Conservation (phyloP, 2,329 filamentous ascomycete species). For the Pestalotiopsis sp. region DNA sequence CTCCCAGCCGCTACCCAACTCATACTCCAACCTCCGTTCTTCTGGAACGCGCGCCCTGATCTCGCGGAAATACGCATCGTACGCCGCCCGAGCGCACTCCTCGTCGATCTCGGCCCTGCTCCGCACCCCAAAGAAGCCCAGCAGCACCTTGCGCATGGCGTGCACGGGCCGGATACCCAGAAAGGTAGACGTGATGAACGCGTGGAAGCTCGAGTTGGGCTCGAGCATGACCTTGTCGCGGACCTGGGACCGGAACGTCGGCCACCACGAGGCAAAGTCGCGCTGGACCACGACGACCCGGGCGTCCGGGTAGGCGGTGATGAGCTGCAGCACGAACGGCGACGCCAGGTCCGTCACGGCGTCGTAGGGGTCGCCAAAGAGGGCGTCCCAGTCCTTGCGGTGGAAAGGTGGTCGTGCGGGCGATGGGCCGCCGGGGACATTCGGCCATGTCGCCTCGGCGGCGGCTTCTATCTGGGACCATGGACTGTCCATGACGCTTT, state of each 20-base stretch:
- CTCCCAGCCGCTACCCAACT: neutral
- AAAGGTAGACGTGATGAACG: slow-evolving; percentile 17
- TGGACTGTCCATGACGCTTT: slow-evolving; percentile 3
- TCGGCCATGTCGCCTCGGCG: neutral
- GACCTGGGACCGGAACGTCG: slow-evolving; percentile 25
- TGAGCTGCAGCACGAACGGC: slow-evolving; percentile 21
- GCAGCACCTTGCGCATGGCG: slow-evolving; percentile 14
- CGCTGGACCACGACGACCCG: slow-evolving; percentile 26
- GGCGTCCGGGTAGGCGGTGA: slow-evolving; percentile 24
- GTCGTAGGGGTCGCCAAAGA: slow-evolving; percentile 16
- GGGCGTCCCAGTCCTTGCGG: neutral
- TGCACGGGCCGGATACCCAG: slow-evolving; percentile 22
- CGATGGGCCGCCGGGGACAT: neutral
- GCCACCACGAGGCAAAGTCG: slow-evolving; percentile 26
- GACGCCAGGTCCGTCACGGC: slow-evolving; percentile 23
- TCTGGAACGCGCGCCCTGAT: neutral
- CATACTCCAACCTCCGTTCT: neutral
- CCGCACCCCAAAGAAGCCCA: slow-evolving; percentile 13
- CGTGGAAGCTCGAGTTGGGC: neutral
- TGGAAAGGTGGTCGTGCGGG: neutral
- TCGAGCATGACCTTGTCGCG: slow-evolving; percentile 13
- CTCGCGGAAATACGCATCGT: neutral
- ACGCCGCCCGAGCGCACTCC: neutral
- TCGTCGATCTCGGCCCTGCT: neutral
- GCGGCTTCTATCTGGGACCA: neutral